Evolutionary conservation across 169 alveolate genomes (phyloP).

Genomic region (Eimeria necatrix): DNA sequence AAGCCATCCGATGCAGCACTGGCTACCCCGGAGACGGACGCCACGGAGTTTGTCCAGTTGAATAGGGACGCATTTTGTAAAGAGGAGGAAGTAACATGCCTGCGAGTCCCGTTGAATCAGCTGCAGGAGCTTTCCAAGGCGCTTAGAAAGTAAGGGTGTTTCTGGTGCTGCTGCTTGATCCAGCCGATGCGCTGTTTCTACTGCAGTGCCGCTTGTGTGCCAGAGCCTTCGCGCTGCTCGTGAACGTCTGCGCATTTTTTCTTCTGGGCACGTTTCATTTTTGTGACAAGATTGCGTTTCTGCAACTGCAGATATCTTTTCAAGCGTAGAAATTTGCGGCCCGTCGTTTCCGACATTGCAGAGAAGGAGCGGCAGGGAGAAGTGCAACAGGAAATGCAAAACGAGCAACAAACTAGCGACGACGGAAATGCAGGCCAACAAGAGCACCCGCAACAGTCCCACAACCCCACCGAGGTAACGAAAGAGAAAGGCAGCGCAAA

Average conservation of each 20-base stretch:
- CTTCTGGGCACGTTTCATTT: too few relatives aligned
- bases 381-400: slow-evolving; percentile 11
- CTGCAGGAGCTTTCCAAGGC: slow-evolving; percentile 52
- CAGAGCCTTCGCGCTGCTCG: not conserved
- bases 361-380: not conserved
- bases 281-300: too few relatives aligned
- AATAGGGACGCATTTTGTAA: not conserved
- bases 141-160: slow-evolving; percentile 10
- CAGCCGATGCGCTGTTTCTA: not conserved
- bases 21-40: not conserved
- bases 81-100: slow-evolving; percentile 49
- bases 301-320: slow-evolving; percentile 46
- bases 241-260: not conserved
- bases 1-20: not conserved
- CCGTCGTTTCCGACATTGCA: slow-evolving; percentile 12
- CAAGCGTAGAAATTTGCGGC: slow-evolving; percentile 51
- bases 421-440: not conserved
- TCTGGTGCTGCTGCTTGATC: not conserved
- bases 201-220: not conserved
- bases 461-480: not conserved
- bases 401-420: not conserved
- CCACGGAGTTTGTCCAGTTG: slow-evolving; percentile 23
- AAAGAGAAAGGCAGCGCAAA: not conserved
- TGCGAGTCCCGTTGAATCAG: slow-evolving; percentile 52
- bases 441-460: not conserved